Evolutionary conservation across 1,139 yeast genomes (phyloP).

Genomic region (Yamadazyma jaroonii): DNA sequence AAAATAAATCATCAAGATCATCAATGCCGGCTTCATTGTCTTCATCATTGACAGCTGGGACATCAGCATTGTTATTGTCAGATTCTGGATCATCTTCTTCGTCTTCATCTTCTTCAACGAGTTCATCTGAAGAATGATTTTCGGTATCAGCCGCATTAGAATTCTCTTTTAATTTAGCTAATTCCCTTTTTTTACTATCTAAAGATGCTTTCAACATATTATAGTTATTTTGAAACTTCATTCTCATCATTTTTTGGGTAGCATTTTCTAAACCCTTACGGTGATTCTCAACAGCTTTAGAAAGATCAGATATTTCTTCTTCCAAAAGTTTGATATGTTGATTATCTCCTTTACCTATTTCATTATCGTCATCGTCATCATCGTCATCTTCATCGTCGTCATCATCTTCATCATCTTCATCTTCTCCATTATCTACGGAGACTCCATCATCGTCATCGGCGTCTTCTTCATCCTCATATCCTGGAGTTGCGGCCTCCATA

Average conservation of each 20-base stretch:
- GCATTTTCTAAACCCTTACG: conserved; percentile 72
- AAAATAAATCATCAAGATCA: conserved; percentile 36
- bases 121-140: conserved; percentile 20
- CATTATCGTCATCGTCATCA: conserved; percentile 28
- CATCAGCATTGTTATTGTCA: conserved; percentile 14
- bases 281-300: conserved; percentile 74
- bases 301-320: conserved; percentile 85
- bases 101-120: conserved; percentile 26
- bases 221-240: conserved; percentile 81
- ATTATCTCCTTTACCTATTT: conserved; percentile 31
- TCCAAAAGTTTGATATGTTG: conserved; percentile 76
- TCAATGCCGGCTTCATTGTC: conserved; percentile 33
- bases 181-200: conserved; percentile 75
- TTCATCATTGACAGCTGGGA: conserved; percentile 15
- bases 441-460: conserved; percentile 11
- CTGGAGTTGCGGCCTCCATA: conserved; percentile 15
- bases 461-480: conserved; percentile 5
- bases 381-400: conserved; percentile 27
- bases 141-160: conserved; percentile 20
- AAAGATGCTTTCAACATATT: conserved; percentile 77
- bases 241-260: conserved; percentile 82
- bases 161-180: conserved; percentile 34
- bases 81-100: conserved; percentile 23
- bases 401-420: conserved; percentile 29
- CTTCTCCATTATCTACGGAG: conserved; percentile 15